phyloP scores from a whole-genome alignment of 768 basidiomycete genomes.

The Mycena pura region DNA sequence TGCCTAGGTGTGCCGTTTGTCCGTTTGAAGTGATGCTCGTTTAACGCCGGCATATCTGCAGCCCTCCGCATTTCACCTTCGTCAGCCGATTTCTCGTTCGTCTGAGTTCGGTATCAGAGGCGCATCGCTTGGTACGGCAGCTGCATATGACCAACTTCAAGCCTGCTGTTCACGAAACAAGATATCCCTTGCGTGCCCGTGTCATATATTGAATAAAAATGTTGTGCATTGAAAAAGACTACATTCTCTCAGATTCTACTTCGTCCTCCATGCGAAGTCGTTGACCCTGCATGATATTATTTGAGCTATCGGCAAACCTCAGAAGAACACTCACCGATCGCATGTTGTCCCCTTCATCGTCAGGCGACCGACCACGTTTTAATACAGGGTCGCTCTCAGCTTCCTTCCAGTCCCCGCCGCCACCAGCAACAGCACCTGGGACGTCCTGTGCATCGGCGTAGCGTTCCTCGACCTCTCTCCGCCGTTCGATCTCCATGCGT shows the following conservation, averaged over 20 bases:
- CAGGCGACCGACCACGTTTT: constrained; percentile 80
- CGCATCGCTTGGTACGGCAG: constrained; percentile 68
- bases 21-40: not conserved
- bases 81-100: constrained; percentile 63
- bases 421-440: constrained; percentile 81
- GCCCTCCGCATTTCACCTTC: constrained; percentile 47
- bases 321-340: constrained; percentile 55
- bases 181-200: constrained; percentile 44
- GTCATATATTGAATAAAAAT: constrained; percentile 29
- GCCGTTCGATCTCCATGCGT: constrained; percentile 71
- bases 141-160: constrained; percentile 64
- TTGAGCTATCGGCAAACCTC: constrained; percentile 11
- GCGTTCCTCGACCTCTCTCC: constrained; percentile 84
- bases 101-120: constrained; percentile 64
- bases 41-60: not conserved
- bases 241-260: constrained; percentile 75
- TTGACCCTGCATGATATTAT: constrained; percentile 49
- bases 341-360: constrained; percentile 70
- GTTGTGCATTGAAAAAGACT: constrained; percentile 27
- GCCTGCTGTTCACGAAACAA: constrained; percentile 41
- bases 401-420: constrained; percentile 88
- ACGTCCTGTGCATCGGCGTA: constrained; percentile 84
- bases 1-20: constrained; percentile 52
- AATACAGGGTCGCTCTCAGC: constrained; percentile 55
- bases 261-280: constrained; percentile 72